Base-by-base conservation (phyloP, 1,139 yeast genomes). In the Yamadazyma atlantica region DNA sequence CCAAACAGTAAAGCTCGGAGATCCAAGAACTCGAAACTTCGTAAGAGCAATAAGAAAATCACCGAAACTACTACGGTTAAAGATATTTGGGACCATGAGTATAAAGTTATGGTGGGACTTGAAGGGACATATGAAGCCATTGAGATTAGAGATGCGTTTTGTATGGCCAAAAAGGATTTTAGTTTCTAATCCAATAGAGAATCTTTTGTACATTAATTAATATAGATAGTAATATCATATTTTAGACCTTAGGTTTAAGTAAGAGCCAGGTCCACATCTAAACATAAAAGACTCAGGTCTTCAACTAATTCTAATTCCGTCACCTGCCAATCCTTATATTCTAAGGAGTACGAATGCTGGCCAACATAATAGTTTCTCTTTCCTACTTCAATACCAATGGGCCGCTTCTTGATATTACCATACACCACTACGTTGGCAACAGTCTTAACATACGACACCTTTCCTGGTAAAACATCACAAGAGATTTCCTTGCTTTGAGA, bases 121-220 rank as follows among this genome's bases (percentile, higher is more conserved):
- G 96, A 90, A 57, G 99, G 99, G 32, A 85, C 89, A 3, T 92
- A 94, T 55, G 96, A 90, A 58, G 97, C 97, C 7, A 76, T 87
- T 30, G 89, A 85, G 52, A 79, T 92, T 10, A 78, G 79, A 40
- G 99, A 92, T 63, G 84, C 84, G 13, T 85, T 67, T 59, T 92
- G 98, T 69, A 68, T 65, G 23, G 85, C 84, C 3, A 62, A 60
- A 40, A 73, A 54, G 43, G 48, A 48, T 8, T 37, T 35, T 14
- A 17, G 23, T 22, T 40, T 34, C 31, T 23, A 37, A 30, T n/a
- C 22, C 8, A 19, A 30, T 32, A 15, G 17, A 19, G 23, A 4
- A 15, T 21, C 9, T 21, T 19, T 30, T 30, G 25, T 36, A 33
- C 29, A 38, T 38, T 29, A 29, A 32, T 13, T 33, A 37, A 14